A percentile compares a stretch with the other conserved stretches of the same genome.
Evolutionary conservation across 192 early-diverging fungal species (phyloP).

Genomic region (Coemansia aciculifera): DNA sequence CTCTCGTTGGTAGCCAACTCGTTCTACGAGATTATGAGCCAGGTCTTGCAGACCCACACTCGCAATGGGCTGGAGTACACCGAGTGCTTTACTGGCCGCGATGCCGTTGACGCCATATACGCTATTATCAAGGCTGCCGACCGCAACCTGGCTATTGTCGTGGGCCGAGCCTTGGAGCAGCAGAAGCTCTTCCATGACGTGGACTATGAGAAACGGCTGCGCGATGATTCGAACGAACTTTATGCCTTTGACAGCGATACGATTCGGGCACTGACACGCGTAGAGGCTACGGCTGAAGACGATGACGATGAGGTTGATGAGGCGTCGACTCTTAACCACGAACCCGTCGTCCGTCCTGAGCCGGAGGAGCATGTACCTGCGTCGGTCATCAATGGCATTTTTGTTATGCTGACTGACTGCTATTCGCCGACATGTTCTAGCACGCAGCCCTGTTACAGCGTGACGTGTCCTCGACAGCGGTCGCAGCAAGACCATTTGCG

Average conservation of each 20-base stretch:
- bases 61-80: slow-evolving; percentile 83
- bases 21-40: slow-evolving; percentile 60
- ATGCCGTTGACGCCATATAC: slow-evolving; percentile 85
- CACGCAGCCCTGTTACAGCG: slow-evolving; percentile 85
- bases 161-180: slow-evolving; percentile 86
- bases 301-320: slow-evolving; percentile 30
- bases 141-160: slow-evolving; percentile 80
- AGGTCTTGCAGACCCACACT: slow-evolving; percentile 60
- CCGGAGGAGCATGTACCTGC: slow-evolving; percentile 8
- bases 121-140: slow-evolving; percentile 81
- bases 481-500: slow-evolving; percentile 53
- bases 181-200: slow-evolving; percentile 95
- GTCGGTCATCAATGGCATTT: slow-evolving; percentile 70
- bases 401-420: slow-evolving; percentile 87
- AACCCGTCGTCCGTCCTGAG: background rate
- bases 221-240: slow-evolving; percentile 80
- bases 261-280: slow-evolving; percentile 23
- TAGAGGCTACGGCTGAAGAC: slow-evolving; percentile 10
- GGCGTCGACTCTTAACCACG: slow-evolving; percentile 20
- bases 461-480: slow-evolving; percentile 76
- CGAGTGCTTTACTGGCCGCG: slow-evolving; percentile 81
- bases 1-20: slow-evolving; percentile 68
- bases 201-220: slow-evolving; percentile 78
- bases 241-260: slow-evolving; percentile 73
- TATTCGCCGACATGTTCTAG: slow-evolving; percentile 90